Conservation (phyloP, 176 grass and related monocot genomes). For the Stipa capillata region DNA sequence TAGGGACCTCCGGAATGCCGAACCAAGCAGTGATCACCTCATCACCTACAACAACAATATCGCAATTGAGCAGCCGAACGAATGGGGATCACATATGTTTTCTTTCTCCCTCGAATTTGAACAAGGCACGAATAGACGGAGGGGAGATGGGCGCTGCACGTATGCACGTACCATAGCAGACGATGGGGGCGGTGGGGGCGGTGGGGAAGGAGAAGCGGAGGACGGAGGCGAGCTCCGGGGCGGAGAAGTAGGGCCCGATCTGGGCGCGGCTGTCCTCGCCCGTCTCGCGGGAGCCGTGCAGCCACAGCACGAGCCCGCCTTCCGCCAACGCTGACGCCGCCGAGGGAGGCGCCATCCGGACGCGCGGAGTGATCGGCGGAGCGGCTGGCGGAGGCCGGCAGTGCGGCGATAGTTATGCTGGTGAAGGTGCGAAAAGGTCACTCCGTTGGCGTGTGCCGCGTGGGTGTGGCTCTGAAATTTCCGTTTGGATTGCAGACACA, state of each 20-base stretch:
- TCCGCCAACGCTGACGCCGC: not conserved
- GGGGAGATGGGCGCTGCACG: not conserved
- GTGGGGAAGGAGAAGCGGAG: constrained; percentile 51
- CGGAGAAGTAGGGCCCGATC: constrained; percentile 39
- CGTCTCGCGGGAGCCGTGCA: constrained; percentile 44
- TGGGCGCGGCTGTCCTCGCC: constrained; percentile 29
- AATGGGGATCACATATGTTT: not conserved
- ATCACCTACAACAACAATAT: constrained; percentile 7
- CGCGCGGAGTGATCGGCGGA: not conserved
- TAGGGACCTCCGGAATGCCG: constrained; percentile 28
- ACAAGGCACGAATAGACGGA: not conserved
- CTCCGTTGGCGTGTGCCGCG: not conserved
- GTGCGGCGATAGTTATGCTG: not conserved
- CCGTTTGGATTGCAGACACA: too few species aligned
- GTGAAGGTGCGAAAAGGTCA: not conserved
- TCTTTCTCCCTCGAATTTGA: not conserved
- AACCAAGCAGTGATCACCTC: constrained; percentile 31
- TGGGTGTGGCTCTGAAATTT: too few species aligned
- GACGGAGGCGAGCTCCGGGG: constrained; percentile 18
- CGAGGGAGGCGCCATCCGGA: not conserved
- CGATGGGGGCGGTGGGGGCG: constrained; percentile 19
- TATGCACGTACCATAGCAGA: constrained; percentile 32
- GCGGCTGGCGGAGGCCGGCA: not conserved
- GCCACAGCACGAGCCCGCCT: constrained; percentile 39
- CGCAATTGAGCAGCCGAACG: not conserved